Base-by-base conservation (phyloP, 345 rosid species). In the Melaleuca quinquenervia region DNA sequence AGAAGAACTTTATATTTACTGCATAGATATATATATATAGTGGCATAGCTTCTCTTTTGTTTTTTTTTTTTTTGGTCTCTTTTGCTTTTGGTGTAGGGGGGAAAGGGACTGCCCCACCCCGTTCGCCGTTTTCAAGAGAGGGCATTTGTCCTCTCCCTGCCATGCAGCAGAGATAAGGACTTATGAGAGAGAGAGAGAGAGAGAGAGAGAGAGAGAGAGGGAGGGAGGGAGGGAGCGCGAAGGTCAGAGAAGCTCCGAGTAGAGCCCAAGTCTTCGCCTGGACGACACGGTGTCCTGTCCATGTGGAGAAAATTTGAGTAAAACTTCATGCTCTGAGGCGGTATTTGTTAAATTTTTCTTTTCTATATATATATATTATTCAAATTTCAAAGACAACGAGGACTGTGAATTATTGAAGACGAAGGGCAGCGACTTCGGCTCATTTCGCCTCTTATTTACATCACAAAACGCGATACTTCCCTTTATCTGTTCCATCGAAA, bases 91-190 rank as follows among this genome's bases (percentile, higher is more conserved):
- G 58, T 85, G 52, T 36, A 84, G 56, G 82, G 58, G 58, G 85
- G 90, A 90, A 88, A 89, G 89, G 52, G 91, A 89, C 92, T 84
- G 89, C 88, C 85, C 91, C 87, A 84, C 85, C 45, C 48, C 26
- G 48, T 36, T 70, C 78, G 26, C 48, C 78, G 11, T 70, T 70
- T 36, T 70, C 78, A 70, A 70, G 41, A 41, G 3, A 11, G 16
- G 24, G 78, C 78, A 70, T 70, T 32, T 70, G 78, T 70, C 78
- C 78, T 32, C 45, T 3, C 26, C 26, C 78, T 70, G 78, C 78
- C 2, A 24, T 21, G 78, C 78, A 32, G 78, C 78, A 32, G 78
- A 36, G 21, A 70, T 32, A 70, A 45, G 78, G 78, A 70, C 78
- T 70, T 32, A 22, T 11, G 7, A 62, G 44, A 15, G 44, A 27